Percentiles rank a stretch among this genome's conserved stretches.
Evolutionary conservation across 192 early-diverging fungal species (phyloP).

Genomic region (Coemansia sp.): DNA sequence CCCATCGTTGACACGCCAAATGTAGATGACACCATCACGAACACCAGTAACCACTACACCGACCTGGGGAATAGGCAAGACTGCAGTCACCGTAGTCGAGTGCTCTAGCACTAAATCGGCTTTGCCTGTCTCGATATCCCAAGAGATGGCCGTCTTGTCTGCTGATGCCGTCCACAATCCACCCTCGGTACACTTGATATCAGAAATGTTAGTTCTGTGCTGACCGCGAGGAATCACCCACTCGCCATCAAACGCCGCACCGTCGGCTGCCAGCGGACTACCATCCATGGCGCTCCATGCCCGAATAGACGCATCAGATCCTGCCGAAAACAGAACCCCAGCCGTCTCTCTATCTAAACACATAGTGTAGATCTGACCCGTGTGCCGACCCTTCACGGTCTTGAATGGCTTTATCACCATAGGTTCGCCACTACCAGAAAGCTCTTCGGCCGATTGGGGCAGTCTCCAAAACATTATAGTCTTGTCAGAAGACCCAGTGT

Average conservation of each 20-base stretch:
- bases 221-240: slow-evolving; percentile 61
- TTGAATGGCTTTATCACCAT: slow-evolving; percentile 32
- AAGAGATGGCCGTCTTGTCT: slow-evolving; percentile 85
- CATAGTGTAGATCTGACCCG: slow-evolving; percentile 47
- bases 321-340: slow-evolving; percentile 37
- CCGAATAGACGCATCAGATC: slow-evolving; percentile 61
- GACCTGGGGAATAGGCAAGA: slow-evolving; percentile 59
- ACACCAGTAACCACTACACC: slow-evolving; percentile 79
- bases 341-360: slow-evolving; percentile 35
- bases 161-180: slow-evolving; percentile 88
- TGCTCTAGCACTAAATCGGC: slow-evolving; percentile 77
- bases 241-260: slow-evolving; percentile 19
- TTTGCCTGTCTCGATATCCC: slow-evolving; percentile 75
- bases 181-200: slow-evolving; percentile 62
- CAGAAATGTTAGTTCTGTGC: slow-evolving; percentile 82
- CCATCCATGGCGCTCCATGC: slow-evolving; percentile 72
- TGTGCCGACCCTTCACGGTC: slow-evolving; percentile 45
- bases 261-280: slow-evolving; percentile 35
- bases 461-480: slow-evolving; percentile 52
- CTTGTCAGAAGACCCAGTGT: slow-evolving; percentile 81
- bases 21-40: slow-evolving; percentile 80
- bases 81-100: slow-evolving; percentile 77
- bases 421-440: slow-evolving; percentile 4
- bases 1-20: slow-evolving; percentile 70
- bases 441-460: slow-evolving; percentile 16